phyloP scores from a whole-genome alignment of 139 green algal species.

The Parachlorella kessleri region DNA sequence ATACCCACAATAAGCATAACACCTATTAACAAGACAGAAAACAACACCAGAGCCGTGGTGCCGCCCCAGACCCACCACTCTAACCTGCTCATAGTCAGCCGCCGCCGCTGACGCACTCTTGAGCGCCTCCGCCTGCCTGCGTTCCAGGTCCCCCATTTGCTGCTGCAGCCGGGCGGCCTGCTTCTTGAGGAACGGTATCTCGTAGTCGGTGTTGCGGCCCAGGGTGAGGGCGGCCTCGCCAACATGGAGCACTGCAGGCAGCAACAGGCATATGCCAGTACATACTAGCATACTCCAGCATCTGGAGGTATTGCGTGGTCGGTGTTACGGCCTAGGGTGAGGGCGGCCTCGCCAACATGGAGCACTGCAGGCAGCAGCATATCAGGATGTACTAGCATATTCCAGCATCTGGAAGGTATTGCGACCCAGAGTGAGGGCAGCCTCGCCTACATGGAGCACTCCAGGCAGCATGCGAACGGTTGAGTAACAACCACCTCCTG shows the following conservation, averaged over 20 bases:
- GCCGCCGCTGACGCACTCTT: slow-evolving; percentile 54
- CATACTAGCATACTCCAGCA: no score
- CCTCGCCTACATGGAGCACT: slow-evolving; percentile 72
- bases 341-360: slow-evolving; percentile 67
- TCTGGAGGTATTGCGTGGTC: slow-evolving; percentile 84
- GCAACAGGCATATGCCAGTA: no score
- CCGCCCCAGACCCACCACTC: no score
- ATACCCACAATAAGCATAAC: no score
- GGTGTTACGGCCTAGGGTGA: slow-evolving; percentile 63
- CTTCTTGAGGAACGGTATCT: slow-evolving; percentile 76
- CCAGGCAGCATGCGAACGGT: neutral
- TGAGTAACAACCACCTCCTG: no score
- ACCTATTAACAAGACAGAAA: no score
- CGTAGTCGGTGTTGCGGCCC: slow-evolving; percentile 75
- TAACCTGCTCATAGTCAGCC: slow-evolving; percentile 56
- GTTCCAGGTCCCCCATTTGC: slow-evolving; percentile 64
- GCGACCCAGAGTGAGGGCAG: slow-evolving; percentile 54
- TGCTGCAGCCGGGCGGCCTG: slow-evolving; percentile 38
- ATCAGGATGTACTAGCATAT: no score
- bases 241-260: slow-evolving; percentile 52
- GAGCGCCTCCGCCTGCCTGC: slow-evolving; percentile 58
- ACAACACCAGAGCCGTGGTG: no score
- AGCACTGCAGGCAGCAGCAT: slow-evolving; percentile 35
- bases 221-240: slow-evolving; percentile 67
- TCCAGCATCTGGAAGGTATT: no score